Percentiles rank a stretch among this genome's conserved stretches.
phyloP scores from a whole-genome alignment of 306 rosid species.

The Trifolium fragiferum region DNA sequence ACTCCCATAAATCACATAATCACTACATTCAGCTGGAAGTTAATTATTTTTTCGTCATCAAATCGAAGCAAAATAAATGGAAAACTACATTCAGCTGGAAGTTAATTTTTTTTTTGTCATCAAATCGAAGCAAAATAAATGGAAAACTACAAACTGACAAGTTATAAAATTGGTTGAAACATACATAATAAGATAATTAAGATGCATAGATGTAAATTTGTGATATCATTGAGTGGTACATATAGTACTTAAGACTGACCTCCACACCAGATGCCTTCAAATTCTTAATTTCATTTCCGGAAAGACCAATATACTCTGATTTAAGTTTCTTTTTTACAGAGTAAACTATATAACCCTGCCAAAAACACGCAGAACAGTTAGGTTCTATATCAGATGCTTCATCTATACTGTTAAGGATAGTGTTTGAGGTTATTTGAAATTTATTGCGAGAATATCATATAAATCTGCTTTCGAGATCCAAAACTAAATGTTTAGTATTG shows the following conservation, averaged over 20 bases:
- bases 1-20: too few relatives aligned
- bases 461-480: constrained; percentile 6
- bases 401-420: neutral
- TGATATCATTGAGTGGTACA: constrained; percentile 36
- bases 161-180: neutral
- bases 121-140: constrained; percentile 30
- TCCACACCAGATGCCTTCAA: constrained; percentile 80
- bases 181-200: neutral
- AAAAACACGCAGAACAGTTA: constrained; percentile 40
- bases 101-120: constrained; percentile 19
- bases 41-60: constrained; percentile 25
- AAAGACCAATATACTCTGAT: constrained; percentile 65
- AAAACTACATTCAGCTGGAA: neutral
- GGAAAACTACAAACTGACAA: constrained; percentile 18
- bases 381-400: neutral
- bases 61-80: constrained; percentile 23
- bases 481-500: constrained; percentile 15
- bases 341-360: constrained; percentile 86
- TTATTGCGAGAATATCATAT: constrained; percentile 12
- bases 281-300: constrained; percentile 68
- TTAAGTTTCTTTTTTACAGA: constrained; percentile 80
- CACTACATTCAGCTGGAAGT: neutral
- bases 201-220: constrained; percentile 29
- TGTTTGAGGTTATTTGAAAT: constrained; percentile 11
- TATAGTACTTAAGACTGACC: constrained; percentile 62